Evolutionary conservation across 345 rosid genomes (phyloP), one percentile per base, ranked within the genome.

Genomic region (Alliaria petiolata): DNA sequence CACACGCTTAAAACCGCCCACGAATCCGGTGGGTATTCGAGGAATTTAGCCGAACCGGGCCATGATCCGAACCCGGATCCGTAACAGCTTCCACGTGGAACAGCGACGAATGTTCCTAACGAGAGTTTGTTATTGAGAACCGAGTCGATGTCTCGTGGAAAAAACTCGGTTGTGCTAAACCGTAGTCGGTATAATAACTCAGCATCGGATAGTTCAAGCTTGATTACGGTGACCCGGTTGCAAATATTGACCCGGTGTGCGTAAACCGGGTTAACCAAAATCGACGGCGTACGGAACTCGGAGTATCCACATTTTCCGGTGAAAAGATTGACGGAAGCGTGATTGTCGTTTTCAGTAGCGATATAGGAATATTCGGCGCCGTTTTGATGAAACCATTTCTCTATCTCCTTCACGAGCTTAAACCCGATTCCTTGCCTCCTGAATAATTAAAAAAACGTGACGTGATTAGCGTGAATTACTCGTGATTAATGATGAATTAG

Each of bases 301-400:
- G 95, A 65, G 75, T 93, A 93, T 16, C 98, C 97, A 73, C 92
- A 93, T 85, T 89, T 91, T 16, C 63, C 78, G 72, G 90, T 89
- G 81, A 93, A 93, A 20, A 93, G 89, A 20, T 76, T 81, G 44
- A 93, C 85, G 11, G 97, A 93, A 39, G 98, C 87, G 19, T 71
- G 52, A 81, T 93, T 93, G 80, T 91, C 97, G 79, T 81, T 88
- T 81, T 91, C 98, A 3, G 98, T 91, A 2, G 98, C 98, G 1
- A 93, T 78, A 68, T 91, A 93, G 0, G 96, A 83, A 75, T 93
- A 93, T 49, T 86, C 95, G 8, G 90, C 96, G 66, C 91, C 96
- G 81, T 77, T 87, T 76, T 84, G 80, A 11, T 80, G 78, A 63
- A 93, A 89, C 98, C 98, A 93, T 26, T 81, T 85, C 66, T 93